Conservation (phyloP, 1,139 yeast genomes). For the Tardiomyces blankii region DNA sequence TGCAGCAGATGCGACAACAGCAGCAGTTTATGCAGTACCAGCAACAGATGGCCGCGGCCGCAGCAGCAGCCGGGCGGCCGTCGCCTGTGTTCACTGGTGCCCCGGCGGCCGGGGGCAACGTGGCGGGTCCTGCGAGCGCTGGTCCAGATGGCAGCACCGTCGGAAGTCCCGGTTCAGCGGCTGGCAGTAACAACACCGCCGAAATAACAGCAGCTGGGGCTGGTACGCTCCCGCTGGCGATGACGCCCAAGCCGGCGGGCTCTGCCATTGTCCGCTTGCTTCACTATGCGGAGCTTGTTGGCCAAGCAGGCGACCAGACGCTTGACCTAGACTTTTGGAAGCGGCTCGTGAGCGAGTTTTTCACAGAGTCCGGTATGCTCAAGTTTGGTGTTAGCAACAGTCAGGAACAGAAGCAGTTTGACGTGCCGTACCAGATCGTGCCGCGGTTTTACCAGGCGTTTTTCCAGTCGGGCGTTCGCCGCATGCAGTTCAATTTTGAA, state of each 20-base stretch:
- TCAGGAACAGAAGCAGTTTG: constrained; percentile 45
- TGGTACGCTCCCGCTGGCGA: neutral
- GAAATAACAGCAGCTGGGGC: too few relatives aligned
- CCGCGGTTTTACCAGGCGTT: constrained; percentile 52
- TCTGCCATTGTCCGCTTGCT: constrained; percentile 5
- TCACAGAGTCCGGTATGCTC: constrained; percentile 37
- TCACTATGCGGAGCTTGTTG: constrained; percentile 30
- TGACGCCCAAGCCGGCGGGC: neutral
- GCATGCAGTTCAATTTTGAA: constrained; percentile 49
- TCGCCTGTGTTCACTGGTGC: neutral
- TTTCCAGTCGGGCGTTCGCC: constrained; percentile 41
- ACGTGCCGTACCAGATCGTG: constrained; percentile 52
- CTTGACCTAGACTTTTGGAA: constrained; percentile 38
- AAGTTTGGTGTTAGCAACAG: constrained; percentile 33
- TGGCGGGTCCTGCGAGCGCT: too few relatives aligned
- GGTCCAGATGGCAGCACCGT: too few relatives aligned
- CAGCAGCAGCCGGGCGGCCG: neutral
- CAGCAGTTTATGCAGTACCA: neutral
- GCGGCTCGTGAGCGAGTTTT: constrained; percentile 35
- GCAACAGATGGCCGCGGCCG: neutral
- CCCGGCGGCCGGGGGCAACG: too few relatives aligned
- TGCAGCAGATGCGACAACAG: neutral
- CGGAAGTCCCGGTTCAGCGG: too few relatives aligned
- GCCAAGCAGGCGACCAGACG: constrained; percentile 26
- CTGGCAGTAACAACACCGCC: too few relatives aligned